Conservation (phyloP, 1,139 yeast genomes). For the Pichia sp. region DNA sequence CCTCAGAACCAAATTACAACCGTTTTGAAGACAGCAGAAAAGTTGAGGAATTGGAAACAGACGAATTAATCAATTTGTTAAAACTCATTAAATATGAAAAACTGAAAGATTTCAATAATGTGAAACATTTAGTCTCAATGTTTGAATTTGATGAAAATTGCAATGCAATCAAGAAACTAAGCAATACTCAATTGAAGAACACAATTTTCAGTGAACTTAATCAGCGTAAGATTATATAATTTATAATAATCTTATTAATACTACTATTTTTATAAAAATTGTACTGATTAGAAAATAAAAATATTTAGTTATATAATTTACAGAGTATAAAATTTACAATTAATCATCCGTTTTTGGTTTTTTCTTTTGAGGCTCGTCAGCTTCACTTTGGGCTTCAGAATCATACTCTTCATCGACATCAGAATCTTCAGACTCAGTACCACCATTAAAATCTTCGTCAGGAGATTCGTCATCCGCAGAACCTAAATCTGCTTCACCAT, state of each 20-base stretch:
- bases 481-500: slow-evolving; percentile 64
- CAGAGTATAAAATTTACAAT: background rate
- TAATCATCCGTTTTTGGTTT: slow-evolving; percentile 32
- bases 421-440: slow-evolving; percentile 56
- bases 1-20: slow-evolving; percentile 1
- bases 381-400: slow-evolving; percentile 53
- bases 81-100: slow-evolving; percentile 4
- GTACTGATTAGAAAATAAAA: background rate
- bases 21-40: slow-evolving; percentile 11
- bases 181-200: slow-evolving; percentile 16
- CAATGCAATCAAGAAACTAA: slow-evolving; percentile 15
- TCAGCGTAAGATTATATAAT: slow-evolving; percentile 10
- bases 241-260: too few relatives aligned
- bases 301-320: background rate
- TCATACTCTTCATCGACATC: slow-evolving; percentile 89
- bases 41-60: slow-evolving; percentile 4
- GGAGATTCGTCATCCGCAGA: slow-evolving; percentile 44
- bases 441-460: slow-evolving; percentile 53
- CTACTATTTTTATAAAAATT: background rate
- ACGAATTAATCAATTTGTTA: slow-evolving; percentile 10
- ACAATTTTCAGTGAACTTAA: slow-evolving; percentile 17
- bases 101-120: slow-evolving; percentile 12
- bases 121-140: slow-evolving; percentile 16
- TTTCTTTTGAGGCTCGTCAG: slow-evolving; percentile 36
- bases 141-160: slow-evolving; percentile 17